Evolutionary conservation across 371 early-diverging fungal genomes (phyloP).

Genomic region (Saksenaea oblongispora): DNA sequence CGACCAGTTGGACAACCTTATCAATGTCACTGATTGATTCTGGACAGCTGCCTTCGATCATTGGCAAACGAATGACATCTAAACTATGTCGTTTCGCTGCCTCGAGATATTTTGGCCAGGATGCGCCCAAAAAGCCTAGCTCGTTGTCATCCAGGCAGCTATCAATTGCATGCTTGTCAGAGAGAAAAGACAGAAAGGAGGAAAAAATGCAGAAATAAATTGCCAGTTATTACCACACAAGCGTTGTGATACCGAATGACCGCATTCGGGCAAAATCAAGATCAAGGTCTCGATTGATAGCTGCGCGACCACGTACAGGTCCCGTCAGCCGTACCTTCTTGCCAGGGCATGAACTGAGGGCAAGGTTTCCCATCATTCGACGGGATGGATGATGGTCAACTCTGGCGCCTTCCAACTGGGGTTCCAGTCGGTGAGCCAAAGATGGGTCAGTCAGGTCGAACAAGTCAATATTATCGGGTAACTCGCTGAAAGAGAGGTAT

Average conservation of each 20-base stretch:
- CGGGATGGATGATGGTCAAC: conserved; percentile 8
- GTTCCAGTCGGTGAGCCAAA: conserved; percentile 14
- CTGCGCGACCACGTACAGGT: conserved; percentile 74
- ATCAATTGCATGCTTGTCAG: conserved; percentile 1
- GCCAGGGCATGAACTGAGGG: conserved; percentile 79
- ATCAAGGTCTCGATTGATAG: conserved; percentile 74
- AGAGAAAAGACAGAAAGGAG: background rate
- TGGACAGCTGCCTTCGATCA: conserved; percentile 77
- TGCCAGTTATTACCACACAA: conserved; percentile 56
- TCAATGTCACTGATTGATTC: conserved; percentile 63
- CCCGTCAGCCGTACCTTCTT: conserved; percentile 81
- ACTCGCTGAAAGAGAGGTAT: conserved; percentile 25
- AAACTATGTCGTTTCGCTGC: conserved; percentile 59
- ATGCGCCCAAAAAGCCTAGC: conserved; percentile 69
- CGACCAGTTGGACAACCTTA: conserved; percentile 53
- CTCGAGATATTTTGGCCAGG: conserved; percentile 64
- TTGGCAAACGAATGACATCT: conserved; percentile 63
- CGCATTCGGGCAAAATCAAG: conserved; percentile 70
- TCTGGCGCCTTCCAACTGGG: conserved; percentile 10
- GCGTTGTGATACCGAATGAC: conserved; percentile 58
- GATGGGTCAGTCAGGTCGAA: conserved; percentile 41
- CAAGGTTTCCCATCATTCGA: conserved; percentile 58
- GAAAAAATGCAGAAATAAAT: background rate
- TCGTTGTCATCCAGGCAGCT: conserved; percentile 78
- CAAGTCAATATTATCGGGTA: conserved; percentile 42